Evolutionary conservation across 306 rosid genomes (phyloP), one percentile per base, ranked within the genome.

Genomic region (Morella rubra): DNA sequence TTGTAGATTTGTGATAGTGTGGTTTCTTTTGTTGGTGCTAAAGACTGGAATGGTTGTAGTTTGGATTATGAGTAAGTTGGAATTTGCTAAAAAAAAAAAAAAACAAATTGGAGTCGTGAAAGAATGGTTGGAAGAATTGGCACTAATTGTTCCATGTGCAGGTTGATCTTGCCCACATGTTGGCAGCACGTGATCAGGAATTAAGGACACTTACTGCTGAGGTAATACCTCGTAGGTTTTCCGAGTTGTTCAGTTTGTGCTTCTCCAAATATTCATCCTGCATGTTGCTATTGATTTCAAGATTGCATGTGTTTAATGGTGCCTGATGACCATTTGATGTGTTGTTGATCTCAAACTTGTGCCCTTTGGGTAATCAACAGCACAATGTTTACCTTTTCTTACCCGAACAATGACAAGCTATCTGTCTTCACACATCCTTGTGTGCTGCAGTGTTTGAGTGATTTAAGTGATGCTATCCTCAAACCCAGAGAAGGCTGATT

Each of bases 141-240:
- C 65, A 55, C 51, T 53, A 69, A 55, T 88, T 74, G 42, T 51
- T 75, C 73, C 60, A 73, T 45, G 78, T 87, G 42, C 93, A 96
- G 99, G 99, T 96, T 90, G 99, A 96, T 86, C 98, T 96, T 73
- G 99, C 98, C 67, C 99, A 96, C 80, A 80, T 96, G 73, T 84
- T 96, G 77, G 98, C 99, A 56, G 97, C 93, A 51, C 98, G 98
- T 80, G 99, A 96, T 86, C 99, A 96, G 82, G 99, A 96, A 84
- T 81, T 96, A 65, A 85, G 99, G 78, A 93, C 99, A 4, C 90
- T 92, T 76, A 87, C 97, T 20, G 99, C 99, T 7, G 99, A 96
- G 98, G 98, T 96, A 89, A 69, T 77, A 77, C 44, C 71, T 66
- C 55, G 61, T 76, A 20, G 45, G 72, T 74, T 49, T 41, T 42